phyloP scores from a whole-genome alignment of 169 alveolate species.

The Cryptosporidium baileyi region DNA sequence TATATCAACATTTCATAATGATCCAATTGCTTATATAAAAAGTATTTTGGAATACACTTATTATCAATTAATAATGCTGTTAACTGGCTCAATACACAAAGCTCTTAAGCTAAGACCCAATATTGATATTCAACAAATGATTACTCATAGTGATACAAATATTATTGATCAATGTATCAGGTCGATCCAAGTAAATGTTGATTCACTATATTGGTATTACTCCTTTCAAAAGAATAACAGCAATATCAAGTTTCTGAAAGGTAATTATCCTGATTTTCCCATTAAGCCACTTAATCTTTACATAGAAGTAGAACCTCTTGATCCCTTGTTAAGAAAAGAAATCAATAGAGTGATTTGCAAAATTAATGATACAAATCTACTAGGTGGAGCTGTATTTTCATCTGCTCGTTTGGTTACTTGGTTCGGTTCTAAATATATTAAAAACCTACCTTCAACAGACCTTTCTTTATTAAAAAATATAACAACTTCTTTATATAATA shows the following conservation, averaged over 20 bases:
- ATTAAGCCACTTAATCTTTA: not conserved
- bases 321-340: conserved; percentile 4
- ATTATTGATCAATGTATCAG: conserved; percentile 21
- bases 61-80: conserved; percentile 26
- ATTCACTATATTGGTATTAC: conserved; percentile 32
- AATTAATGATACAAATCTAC: not conserved
- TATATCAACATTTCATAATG: conserved; percentile 10
- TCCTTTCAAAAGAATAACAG: not conserved
- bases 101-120: conserved; percentile 53
- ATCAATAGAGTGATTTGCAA: not conserved
- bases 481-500: not conserved
- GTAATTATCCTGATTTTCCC: not conserved
- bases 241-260: not conserved
- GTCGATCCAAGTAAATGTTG: conserved; percentile 29
- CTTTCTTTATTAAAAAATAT: conserved; percentile 34
- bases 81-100: conserved; percentile 66
- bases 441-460: conserved; percentile 44
- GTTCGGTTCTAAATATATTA: conserved; percentile 63
- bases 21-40: conserved; percentile 26
- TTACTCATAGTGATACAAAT: conserved; percentile 23
- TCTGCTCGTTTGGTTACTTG: conserved; percentile 31
- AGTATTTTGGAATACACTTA: conserved; percentile 44
- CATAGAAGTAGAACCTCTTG: conserved; percentile 26
- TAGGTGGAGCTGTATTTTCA: conserved; percentile 47
- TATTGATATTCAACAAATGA: conserved; percentile 49